Evolutionary conservation across 176 grass and related monocot species (phyloP).

Genomic region (Aechmea fasciata): DNA sequence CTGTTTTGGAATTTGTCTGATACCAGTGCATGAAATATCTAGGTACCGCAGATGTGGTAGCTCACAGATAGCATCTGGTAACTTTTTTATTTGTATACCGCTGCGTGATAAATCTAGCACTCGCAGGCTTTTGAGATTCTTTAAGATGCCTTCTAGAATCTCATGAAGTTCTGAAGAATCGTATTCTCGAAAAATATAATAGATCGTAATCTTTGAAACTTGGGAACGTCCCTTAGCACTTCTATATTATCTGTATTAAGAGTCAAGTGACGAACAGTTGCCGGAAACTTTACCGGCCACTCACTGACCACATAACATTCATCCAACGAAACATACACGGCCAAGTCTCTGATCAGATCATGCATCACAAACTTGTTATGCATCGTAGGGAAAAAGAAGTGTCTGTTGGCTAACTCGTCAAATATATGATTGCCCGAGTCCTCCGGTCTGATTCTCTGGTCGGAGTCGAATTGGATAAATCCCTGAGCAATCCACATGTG

Average conservation of each 20-base stretch:
- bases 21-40: constrained; percentile 15
- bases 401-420: constrained; percentile 25
- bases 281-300: background rate
- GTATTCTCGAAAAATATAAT: background rate
- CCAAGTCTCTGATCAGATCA: constrained; percentile 45
- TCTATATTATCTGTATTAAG: constrained; percentile 7
- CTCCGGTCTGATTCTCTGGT: background rate
- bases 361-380: constrained; percentile 15
- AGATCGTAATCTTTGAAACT: background rate
- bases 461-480: constrained; percentile 4
- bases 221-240: background rate
- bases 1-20: constrained; percentile 9
- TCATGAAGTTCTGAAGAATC: background rate
- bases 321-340: constrained; percentile 4
- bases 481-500: constrained; percentile 37
- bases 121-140: background rate
- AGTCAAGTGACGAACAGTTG: constrained; percentile 6
- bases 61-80: constrained; percentile 10
- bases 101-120: constrained; percentile 20
- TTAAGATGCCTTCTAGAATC: background rate
- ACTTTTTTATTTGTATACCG: background rate
- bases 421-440: constrained; percentile 19
- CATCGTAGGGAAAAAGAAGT: constrained; percentile 27
- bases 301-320: constrained; percentile 15
- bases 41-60: constrained; percentile 43